Percentiles rank a stretch among this genome's conserved stretches.
Conservation (phyloP, 495 filamentous ascomycete genomes). For the Corynascus novoguineensis region DNA sequence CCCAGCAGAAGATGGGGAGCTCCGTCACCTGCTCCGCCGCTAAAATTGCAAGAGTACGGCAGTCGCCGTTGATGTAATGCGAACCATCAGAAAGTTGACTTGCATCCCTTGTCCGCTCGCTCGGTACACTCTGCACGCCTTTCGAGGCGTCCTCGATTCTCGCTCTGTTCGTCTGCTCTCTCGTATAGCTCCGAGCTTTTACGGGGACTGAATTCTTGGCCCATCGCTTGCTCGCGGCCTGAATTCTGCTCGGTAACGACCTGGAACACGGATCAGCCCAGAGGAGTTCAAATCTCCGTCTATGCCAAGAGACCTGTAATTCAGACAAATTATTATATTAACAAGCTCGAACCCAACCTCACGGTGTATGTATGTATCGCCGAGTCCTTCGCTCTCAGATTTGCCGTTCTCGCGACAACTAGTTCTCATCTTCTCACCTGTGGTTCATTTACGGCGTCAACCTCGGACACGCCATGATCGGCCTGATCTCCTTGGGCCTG, state of each 20-base stretch:
- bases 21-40: neutral
- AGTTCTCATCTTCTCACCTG: neutral
- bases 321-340: neutral
- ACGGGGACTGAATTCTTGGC: neutral
- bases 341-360: neutral
- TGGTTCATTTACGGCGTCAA: neutral
- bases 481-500: neutral
- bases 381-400: neutral
- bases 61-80: neutral
- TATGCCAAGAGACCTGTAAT: neutral
- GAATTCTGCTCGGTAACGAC: neutral
- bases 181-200: neutral
- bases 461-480: neutral
- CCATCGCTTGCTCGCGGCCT: neutral
- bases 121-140: neutral
- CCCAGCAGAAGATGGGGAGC: neutral
- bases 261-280: neutral
- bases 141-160: neutral
- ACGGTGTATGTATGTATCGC: neutral
- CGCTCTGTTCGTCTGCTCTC: neutral
- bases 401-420: neutral
- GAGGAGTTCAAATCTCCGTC: neutral
- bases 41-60: neutral
- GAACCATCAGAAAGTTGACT: neutral
- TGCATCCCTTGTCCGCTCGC: neutral